Evolutionary conservation across 176 grass and related monocot species (phyloP).

Genomic region (Aegilops longissima): DNA sequence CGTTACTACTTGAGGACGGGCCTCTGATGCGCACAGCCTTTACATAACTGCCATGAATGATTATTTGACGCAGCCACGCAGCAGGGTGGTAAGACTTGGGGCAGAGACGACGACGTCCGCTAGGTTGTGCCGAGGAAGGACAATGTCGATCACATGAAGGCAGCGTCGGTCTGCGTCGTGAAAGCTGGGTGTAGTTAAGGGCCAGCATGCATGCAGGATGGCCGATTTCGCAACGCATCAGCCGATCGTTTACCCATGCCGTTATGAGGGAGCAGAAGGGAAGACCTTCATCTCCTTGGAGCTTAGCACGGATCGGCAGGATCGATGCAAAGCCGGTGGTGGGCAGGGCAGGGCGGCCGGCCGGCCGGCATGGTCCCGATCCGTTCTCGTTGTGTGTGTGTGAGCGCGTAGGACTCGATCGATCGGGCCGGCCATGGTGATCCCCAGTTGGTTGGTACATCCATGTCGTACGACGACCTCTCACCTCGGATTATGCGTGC

Average conservation of each 20-base stretch:
- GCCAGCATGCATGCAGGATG: neutral
- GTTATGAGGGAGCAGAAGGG: neutral
- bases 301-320: neutral
- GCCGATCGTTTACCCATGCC: neutral
- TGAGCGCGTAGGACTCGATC: neutral
- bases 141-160: neutral
- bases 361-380: neutral
- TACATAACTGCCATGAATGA: neutral
- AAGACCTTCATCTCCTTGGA: neutral
- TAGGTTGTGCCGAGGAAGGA: neutral
- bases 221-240: neutral
- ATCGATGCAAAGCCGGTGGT: neutral
- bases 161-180: neutral
- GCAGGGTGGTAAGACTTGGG: neutral
- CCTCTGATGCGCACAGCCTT: too few relatives aligned
- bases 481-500: neutral
- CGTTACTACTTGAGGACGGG: neutral
- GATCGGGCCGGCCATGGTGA: neutral
- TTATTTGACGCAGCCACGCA: neutral
- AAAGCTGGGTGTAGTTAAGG: neutral
- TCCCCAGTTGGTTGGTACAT: neutral
- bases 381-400: neutral
- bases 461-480: neutral
- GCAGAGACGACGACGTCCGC: neutral
- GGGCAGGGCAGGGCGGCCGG: neutral